A percentile compares a stretch with the other conserved stretches of the same genome.
Conservation (phyloP, 177 flowering plant genomes). For the Tripterygium wilfordii region DNA sequence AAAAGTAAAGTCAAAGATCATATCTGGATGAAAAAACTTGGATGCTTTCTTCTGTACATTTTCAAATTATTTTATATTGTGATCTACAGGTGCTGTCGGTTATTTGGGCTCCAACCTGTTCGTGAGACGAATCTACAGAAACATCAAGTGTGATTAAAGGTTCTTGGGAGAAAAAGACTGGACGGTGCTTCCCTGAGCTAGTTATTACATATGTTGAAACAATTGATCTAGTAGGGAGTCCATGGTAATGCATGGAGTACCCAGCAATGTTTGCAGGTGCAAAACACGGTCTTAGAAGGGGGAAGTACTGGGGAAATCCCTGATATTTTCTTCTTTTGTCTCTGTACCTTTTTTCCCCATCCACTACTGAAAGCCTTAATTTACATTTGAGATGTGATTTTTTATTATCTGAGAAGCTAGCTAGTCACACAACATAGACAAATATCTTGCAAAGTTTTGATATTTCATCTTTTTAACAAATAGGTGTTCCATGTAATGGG, state of each 20-base stretch:
- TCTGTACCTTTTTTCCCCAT: no score
- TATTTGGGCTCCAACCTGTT: slow-evolving; percentile 70
- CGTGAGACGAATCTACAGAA: slow-evolving; percentile 81
- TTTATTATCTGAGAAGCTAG: slow-evolving; percentile 13
- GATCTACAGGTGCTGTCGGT: slow-evolving; percentile 73
- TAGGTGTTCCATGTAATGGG: slow-evolving; percentile 44
- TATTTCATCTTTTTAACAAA: no score
- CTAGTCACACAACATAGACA: slow-evolving; percentile 4
- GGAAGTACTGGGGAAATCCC: slow-evolving; percentile 12
- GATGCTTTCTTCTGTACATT: slow-evolving; percentile 7
- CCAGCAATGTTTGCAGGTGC: slow-evolving; percentile 2
- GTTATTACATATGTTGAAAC: not conserved
- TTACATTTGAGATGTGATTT: slow-evolving; percentile 19
- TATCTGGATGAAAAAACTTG: no score
- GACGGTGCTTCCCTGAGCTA: slow-evolving; percentile 13
- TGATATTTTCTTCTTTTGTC: slow-evolving; percentile 8
- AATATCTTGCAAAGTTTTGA: slow-evolving; percentile 2
- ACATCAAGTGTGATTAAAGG: slow-evolving; percentile 74
- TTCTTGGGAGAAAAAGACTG: not conserved
- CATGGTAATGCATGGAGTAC: slow-evolving; percentile 8
- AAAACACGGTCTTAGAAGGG: slow-evolving; percentile 11
- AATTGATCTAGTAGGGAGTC: slow-evolving; percentile 11
- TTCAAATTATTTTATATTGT: no score
- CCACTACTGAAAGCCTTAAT: slow-evolving; percentile 17
- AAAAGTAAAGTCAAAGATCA: no score